These are phyloP conservation scores for Nadsonia commutata DNA, from an alignment of 1,139 yeast species.

Conservation along the genomic window DNA sequence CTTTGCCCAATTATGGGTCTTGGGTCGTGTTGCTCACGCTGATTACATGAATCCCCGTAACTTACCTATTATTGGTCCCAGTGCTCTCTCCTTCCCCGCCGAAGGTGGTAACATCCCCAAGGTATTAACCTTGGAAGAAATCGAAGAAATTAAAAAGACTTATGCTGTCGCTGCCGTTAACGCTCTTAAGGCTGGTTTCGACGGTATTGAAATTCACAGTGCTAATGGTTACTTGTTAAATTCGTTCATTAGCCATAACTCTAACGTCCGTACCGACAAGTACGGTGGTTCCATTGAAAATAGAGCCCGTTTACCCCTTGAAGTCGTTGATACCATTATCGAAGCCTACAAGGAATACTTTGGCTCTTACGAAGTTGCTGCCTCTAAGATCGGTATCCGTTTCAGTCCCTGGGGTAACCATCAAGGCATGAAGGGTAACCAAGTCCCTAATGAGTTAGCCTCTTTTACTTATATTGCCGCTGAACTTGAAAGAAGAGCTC, in stretches of 20 bases:
- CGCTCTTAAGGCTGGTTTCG: conserved; percentile 44
- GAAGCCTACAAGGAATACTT: conserved; percentile 17
- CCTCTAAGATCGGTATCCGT: conserved; percentile 37
- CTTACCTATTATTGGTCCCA: conserved; percentile 12
- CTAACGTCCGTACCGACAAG: conserved; percentile 46
- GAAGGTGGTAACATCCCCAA: conserved; percentile 20
- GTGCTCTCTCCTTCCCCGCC: conserved; percentile 11
- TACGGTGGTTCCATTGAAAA: conserved; percentile 54
- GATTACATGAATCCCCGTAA: conserved; percentile 26
- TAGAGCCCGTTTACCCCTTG: conserved; percentile 40
- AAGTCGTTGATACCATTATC: conserved; percentile 34
- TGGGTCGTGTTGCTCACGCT: conserved; percentile 40
- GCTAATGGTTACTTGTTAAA: conserved; percentile 55
- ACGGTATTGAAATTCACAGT: conserved; percentile 48
- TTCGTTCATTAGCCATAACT: conserved; percentile 35
- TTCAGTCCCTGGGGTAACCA: conserved; percentile 36
- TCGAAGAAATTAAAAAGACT: conserved; percentile 24
- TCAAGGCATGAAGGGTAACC: conserved; percentile 16
- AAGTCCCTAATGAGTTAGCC: conserved; percentile 12
- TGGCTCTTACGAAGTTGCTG: conserved; percentile 27
- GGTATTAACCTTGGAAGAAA: conserved; percentile 28
- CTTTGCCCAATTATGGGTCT: conserved; percentile 39
- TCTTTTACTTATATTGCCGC: conserved; percentile 16
- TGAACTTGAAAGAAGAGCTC: conserved; percentile 19
- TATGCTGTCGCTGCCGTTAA: conserved; percentile 30